A percentile compares a stretch with the other conserved stretches of the same genome.
Conservation (phyloP, 768 basidiomycete genomes). For the Mycena vulgaris region DNA sequence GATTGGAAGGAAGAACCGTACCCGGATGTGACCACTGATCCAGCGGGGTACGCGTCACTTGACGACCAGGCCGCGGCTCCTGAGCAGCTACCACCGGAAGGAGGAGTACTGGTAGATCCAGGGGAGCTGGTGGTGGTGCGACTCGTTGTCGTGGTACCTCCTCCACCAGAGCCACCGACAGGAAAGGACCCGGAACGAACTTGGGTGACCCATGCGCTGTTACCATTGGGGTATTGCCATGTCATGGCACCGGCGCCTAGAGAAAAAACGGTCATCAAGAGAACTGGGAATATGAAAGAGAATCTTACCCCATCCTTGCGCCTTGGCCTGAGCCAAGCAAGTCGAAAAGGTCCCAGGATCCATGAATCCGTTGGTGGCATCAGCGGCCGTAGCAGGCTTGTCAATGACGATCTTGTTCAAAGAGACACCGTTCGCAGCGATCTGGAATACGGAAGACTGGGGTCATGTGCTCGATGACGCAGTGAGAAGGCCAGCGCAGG, state of each 20-base stretch:
- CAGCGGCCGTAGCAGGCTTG: constrained; percentile 70
- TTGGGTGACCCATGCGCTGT: constrained; percentile 56
- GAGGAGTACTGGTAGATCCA: constrained; percentile 2
- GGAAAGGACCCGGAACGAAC: constrained; percentile 47
- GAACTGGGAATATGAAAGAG: constrained; percentile 9
- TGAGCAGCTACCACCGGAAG: constrained; percentile 27
- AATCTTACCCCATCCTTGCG: constrained; percentile 75
- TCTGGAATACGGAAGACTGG: constrained; percentile 71
- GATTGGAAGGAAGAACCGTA: neutral
- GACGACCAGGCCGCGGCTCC: constrained; percentile 28
- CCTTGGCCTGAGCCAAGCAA: constrained; percentile 70
- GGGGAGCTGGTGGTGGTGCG: too few relatives aligned
- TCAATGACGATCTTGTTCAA: constrained; percentile 82
- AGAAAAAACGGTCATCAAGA: constrained; percentile 4
- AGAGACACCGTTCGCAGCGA: constrained; percentile 70
- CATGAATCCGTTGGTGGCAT: constrained; percentile 77
- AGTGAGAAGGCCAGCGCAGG: constrained; percentile 71
- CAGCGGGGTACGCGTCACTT: constrained; percentile 21
- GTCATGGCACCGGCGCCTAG: constrained; percentile 50
- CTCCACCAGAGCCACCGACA: constrained; percentile 11
- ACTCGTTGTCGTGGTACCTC: constrained; percentile 16
- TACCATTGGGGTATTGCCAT: constrained; percentile 57
- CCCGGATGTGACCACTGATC: constrained; percentile 21
- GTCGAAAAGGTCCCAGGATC: constrained; percentile 66
- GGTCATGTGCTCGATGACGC: constrained; percentile 76